A percentile compares a stretch with the other conserved stretches of the same genome.
Evolutionary conservation across 208 protist species (phyloP).

Genomic region (Leishmania tarentolae): DNA sequence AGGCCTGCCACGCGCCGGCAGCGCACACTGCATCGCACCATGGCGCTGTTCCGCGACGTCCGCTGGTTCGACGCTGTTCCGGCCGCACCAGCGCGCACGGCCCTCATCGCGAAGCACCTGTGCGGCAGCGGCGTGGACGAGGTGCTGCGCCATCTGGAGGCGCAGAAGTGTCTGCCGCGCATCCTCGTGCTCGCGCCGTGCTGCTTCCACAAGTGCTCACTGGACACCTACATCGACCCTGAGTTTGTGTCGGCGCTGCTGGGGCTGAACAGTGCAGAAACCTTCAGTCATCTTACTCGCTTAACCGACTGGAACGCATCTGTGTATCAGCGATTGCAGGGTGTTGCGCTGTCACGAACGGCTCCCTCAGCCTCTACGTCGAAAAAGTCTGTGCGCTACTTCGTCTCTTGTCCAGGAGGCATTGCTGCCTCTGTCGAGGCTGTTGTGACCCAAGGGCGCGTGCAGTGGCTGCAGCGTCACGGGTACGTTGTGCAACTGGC

Average conservation of each 20-base stretch:
- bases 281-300: conserved; percentile 44
- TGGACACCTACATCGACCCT: conserved; percentile 57
- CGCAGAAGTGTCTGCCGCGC: conserved; percentile 51
- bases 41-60: conserved; percentile 51
- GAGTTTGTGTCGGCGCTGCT: conserved; percentile 48
- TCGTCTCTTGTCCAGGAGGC: conserved; percentile 48
- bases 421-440: conserved; percentile 59
- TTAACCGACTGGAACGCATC: conserved; percentile 80
- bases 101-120: conserved; percentile 82
- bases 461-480: conserved; percentile 51
- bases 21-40: conserved; percentile 39
- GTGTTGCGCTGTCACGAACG: not conserved
- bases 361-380: conserved; percentile 8
- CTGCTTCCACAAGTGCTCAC: conserved; percentile 68
- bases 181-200: conserved; percentile 80
- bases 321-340: conserved; percentile 38
- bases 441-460: conserved; percentile 67
- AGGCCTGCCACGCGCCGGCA: conserved; percentile 36
- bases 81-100: conserved; percentile 37
- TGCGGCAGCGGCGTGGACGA: conserved; percentile 80
- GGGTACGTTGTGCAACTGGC: conserved; percentile 53
- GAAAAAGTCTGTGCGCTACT: conserved; percentile 39
- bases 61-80: conserved; percentile 45
- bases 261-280: conserved; percentile 31
- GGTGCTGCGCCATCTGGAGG: conserved; percentile 58